phyloP scores from a whole-genome alignment of 2,329 filamentous ascomycete species.

The Pseudogymnoascus sp. region DNA sequence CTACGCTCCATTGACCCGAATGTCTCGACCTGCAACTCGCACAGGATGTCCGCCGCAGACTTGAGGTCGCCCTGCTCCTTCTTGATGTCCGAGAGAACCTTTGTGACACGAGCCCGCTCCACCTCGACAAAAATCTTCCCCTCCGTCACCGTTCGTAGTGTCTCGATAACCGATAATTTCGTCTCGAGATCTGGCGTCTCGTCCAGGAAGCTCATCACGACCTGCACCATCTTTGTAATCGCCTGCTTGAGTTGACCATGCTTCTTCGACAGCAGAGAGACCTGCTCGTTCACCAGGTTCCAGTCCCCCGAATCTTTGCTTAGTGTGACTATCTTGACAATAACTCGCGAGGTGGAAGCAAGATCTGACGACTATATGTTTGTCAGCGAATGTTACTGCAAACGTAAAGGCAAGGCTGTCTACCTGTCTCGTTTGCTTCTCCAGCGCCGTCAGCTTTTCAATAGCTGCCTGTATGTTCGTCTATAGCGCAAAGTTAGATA shows the following conservation, averaged over 20 bases:
- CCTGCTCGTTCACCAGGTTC: constrained; percentile 93
- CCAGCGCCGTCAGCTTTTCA: constrained; percentile 83
- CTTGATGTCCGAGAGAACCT: constrained; percentile 94
- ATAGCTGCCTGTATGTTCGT: constrained; percentile 78
- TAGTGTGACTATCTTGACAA: constrained; percentile 85
- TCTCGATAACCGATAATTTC: constrained; percentile 91
- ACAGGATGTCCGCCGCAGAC: constrained; percentile 84
- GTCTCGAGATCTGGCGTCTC: constrained; percentile 76
- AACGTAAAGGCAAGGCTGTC: constrained; percentile 18
- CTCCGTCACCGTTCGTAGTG: constrained; percentile 90
- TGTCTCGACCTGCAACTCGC: constrained; percentile 96
- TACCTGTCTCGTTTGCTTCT: constrained; percentile 97
- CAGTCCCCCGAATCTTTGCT: constrained; percentile 91
- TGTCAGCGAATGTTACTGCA: constrained; percentile 21
- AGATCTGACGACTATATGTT: constrained; percentile 76
- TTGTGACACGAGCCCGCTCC: constrained; percentile 89
- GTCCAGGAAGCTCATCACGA: constrained; percentile 86
- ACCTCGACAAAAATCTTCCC: constrained; percentile 99
- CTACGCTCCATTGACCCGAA: constrained; percentile 96
- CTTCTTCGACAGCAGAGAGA: constrained; percentile 94
- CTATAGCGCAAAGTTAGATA: constrained; percentile 35
- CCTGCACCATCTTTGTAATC: constrained; percentile 98
- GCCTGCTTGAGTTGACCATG: constrained; percentile 99
- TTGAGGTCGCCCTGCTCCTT: constrained; percentile 89
- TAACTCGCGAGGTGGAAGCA: constrained; percentile 81